Percentiles rank a stretch among this genome's conserved stretches.
phyloP scores from a whole-genome alignment of 2,329 filamentous ascomycete genomes.

The Colletotrichum endophyticum region DNA sequence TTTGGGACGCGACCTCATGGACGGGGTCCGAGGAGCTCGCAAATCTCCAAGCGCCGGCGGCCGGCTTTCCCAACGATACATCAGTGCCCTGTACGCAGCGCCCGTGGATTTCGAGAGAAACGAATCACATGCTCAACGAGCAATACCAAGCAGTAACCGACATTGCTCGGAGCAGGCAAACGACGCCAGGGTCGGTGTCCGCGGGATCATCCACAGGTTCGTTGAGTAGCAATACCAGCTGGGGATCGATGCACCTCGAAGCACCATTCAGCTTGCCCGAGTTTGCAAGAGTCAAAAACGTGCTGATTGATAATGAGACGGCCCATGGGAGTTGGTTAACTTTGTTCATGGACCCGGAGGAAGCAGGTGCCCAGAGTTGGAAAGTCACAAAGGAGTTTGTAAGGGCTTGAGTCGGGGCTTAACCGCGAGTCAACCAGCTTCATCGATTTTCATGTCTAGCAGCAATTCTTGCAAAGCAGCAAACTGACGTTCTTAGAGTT shows the following conservation, averaged over 20 bases:
- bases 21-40: neutral
- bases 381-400: conserved; percentile 29
- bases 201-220: neutral
- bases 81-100: neutral
- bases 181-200: neutral
- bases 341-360: conserved; percentile 30
- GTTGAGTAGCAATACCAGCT: neutral
- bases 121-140: neutral
- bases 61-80: neutral
- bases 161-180: neutral
- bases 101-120: neutral
- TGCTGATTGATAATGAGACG: conserved; percentile 29
- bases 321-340: conserved; percentile 30
- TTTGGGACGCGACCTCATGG: neutral
- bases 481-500: neutral
- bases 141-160: neutral
- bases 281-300: conserved; percentile 32
- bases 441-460: neutral
- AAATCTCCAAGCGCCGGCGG: neutral
- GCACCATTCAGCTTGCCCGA: conserved; percentile 33
- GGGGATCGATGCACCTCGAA: conserved; percentile 19
- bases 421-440: neutral
- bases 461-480: neutral
- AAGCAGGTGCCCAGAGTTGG: conserved; percentile 28
- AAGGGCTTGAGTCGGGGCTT: conserved; percentile 28